Evolutionary conservation across 2,329 filamentous ascomycete species (phyloP), one percentile per base, ranked within the genome.

Genomic region (Coniella vitis): DNA sequence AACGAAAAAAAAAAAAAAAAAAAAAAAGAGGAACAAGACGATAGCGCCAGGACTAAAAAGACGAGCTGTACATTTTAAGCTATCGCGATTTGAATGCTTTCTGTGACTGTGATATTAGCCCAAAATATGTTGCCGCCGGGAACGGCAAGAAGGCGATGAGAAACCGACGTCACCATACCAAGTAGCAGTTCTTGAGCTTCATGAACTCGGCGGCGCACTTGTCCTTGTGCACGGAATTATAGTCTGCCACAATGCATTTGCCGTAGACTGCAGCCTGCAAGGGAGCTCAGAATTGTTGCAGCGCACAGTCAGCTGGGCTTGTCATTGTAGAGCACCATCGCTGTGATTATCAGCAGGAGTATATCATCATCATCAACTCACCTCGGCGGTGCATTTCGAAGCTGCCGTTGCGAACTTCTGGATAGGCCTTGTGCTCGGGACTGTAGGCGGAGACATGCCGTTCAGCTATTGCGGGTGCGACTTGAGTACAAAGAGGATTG

Each of bases 151-250:
- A n/a, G 4, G 38, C 25, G 17, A 21, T n/a, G 5, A 16, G 7
- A 16, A 12, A n/a, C n/a, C n/a, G 34, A n/a, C 20, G 13, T 40
- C n/a, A 29, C 56, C 78, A 60, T 73, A 95, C 90, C 61, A 94
- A 61, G 62, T 89, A 95, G 63, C 91, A 97, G 57, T 95, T 76
- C 65, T 95, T 95, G 42, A 97, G 66, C 56, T 72, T 81, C 66
- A 93, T 72, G 58, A 98, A 97, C 62, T 96, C 90, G 50, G 81
- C 81, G 4, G 76, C 75, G 62, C 93, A 98, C 73, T 93, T 93
- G 63, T 96, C 88, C 63, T 95, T 95, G 58, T 90, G 79, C 3
- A 95, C 81, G 4, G 89, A 81, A 62, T 91, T 91, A 69, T 95
- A 97, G 63, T 97, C 91, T 35, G 81, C 80, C 44, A 91, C 78